Evolutionary conservation across 2,329 filamentous ascomycete genomes (phyloP).

Genomic region (Hymenoscyphus fructigenus): DNA sequence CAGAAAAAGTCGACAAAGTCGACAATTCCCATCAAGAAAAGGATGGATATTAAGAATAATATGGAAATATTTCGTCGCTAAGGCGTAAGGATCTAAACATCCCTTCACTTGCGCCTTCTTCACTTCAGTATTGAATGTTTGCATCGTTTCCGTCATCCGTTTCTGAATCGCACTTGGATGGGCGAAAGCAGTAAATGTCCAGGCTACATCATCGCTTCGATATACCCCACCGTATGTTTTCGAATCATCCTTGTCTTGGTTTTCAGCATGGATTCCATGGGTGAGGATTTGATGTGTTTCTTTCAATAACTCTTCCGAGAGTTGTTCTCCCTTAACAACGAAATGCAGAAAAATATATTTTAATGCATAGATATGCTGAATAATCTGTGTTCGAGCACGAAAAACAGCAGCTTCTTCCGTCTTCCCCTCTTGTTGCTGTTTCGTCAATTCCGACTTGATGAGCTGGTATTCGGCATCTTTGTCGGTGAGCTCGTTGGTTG

Average conservation of each 20-base stretch:
- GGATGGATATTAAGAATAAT: not conserved
- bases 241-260: not conserved
- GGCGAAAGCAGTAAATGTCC: slow-evolving; percentile 25
- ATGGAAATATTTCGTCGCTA: not conserved
- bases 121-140: slow-evolving; percentile 18
- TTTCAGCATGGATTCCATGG: not conserved
- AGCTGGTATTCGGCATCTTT: too few relatives aligned
- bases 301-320: not conserved
- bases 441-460: too few relatives aligned
- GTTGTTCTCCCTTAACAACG: too few relatives aligned
- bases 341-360: too few relatives aligned
- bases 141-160: slow-evolving; percentile 31
- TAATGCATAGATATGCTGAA: too few relatives aligned
- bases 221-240: slow-evolving; percentile 12
- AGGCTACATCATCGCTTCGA: not conserved
- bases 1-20: not conserved
- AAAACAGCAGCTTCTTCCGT: too few relatives aligned
- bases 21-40: slow-evolving; percentile 6
- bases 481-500: too few relatives aligned
- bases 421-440: too few relatives aligned
- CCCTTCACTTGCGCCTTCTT: not conserved
- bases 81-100: not conserved
- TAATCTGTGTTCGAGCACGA: too few relatives aligned
- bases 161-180: slow-evolving; percentile 23
- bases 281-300: not conserved